These are phyloP conservation scores for Pythium grandisporangium DNA, from an alignment of 352 stramenopile genomes.

Conservation along the genomic window DNA sequence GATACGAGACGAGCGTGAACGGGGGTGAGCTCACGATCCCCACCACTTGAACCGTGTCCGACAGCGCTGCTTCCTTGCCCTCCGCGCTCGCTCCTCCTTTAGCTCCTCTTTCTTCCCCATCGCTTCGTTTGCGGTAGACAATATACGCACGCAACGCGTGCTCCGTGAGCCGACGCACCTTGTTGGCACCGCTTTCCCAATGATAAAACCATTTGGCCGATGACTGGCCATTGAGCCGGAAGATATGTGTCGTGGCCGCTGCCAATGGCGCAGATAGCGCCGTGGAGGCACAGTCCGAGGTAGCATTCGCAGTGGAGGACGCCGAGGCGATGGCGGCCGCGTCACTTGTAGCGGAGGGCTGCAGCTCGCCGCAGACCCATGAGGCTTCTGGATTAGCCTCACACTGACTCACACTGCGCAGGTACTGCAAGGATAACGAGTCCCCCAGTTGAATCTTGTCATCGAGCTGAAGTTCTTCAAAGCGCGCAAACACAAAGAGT, in stretches of 20 bases:
- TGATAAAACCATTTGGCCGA: conserved; percentile 17
- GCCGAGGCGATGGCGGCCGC: neutral
- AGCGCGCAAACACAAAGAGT: conserved; percentile 15
- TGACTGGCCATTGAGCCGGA: conserved; percentile 12
- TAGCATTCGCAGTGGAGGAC: neutral
- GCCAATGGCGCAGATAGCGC: neutral
- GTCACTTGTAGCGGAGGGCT: too few relatives aligned
- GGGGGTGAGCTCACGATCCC: conserved; percentile 22
- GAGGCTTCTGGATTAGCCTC: conserved; percentile 11
- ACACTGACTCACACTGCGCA: conserved; percentile 10
- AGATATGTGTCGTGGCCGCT: conserved; percentile 7
- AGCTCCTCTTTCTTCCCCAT: too few relatives aligned
- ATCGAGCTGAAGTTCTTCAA: conserved; percentile 11
- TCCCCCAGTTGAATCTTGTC: conserved; percentile 4
- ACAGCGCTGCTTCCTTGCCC: neutral
- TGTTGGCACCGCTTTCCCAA: conserved; percentile 17
- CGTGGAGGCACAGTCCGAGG: too few relatives aligned
- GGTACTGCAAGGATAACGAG: conserved; percentile 5
- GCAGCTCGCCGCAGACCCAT: conserved; percentile 8
- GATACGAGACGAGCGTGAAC: conserved; percentile 37
- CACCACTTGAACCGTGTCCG: conserved; percentile 15
- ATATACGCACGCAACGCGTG: conserved; percentile 14
- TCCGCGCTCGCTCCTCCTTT: too few relatives aligned
- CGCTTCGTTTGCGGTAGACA: conserved; percentile 3
- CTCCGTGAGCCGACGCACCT: conserved; percentile 11